These are phyloP conservation scores for Cordyceps farinosa DNA, from an alignment of 2,329 filamentous ascomycete genomes.

Conservation along the genomic window DNA sequence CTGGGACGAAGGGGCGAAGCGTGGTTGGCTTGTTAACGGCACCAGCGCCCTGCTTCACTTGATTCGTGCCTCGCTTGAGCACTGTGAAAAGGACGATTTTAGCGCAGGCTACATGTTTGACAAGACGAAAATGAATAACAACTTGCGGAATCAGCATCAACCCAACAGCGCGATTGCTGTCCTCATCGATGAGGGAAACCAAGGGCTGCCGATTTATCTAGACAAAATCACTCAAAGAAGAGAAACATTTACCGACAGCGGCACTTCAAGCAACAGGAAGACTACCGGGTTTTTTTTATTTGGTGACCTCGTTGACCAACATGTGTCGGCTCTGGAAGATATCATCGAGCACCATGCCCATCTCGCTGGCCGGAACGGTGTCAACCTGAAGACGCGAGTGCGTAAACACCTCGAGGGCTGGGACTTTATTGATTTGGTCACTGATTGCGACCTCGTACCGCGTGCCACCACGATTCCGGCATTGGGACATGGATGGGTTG, in stretches of 20 bases:
- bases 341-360: conserved; percentile 26
- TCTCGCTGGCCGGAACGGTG: conserved; percentile 17
- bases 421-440: conserved; percentile 29
- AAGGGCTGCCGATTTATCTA: not conserved
- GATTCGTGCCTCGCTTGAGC: conserved; percentile 21
- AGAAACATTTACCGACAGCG: not conserved
- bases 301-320: conserved; percentile 21
- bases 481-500: conserved; percentile 23
- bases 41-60: conserved; percentile 26
- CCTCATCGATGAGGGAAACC: not conserved
- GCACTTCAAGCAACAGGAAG: not conserved
- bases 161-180: not conserved
- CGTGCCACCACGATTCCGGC: conserved; percentile 21
- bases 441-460: conserved; percentile 20
- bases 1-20: conserved; percentile 28
- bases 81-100: not conserved
- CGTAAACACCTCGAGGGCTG: conserved; percentile 29
- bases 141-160: not conserved
- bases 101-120: not conserved
- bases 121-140: not conserved
- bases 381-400: conserved; percentile 11
- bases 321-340: conserved; percentile 24
- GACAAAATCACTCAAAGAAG: not conserved
- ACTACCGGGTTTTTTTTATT: conserved; percentile 16
- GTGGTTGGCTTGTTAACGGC: conserved; percentile 31